phyloP scores from a whole-genome alignment of 495 filamentous ascomycete genomes.

The Trichoderma gamsii region DNA sequence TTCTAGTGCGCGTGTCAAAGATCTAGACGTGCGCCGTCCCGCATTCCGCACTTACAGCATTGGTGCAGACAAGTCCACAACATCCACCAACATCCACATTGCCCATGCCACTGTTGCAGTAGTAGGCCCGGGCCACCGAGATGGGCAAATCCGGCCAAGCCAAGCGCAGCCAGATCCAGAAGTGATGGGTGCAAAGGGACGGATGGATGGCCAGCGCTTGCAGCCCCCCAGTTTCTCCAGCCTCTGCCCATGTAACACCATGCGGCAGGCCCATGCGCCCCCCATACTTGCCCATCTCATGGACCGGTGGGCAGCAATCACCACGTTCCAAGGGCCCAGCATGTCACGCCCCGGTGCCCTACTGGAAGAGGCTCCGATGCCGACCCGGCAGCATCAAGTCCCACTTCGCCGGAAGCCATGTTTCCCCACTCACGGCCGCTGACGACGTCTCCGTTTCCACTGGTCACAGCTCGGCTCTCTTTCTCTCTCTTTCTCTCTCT shows the following conservation, averaged over 20 bases:
- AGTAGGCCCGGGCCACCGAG: neutral
- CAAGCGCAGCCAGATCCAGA: neutral
- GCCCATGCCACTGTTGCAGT: slow-evolving; percentile 2
- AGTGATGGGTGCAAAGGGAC: neutral
- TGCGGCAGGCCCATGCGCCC: neutral
- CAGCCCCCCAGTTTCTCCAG: slow-evolving; percentile 8
- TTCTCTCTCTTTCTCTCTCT: neutral
- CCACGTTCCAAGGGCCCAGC: neutral
- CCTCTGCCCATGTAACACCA: neutral
- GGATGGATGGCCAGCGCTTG: neutral
- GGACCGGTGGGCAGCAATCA: neutral
- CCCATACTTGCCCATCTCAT: neutral
- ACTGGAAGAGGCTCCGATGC: neutral
- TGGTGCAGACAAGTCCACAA: neutral
- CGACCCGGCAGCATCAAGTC: slow-evolving; percentile 2
- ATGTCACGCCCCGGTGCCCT: neutral
- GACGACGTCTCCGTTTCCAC: slow-evolving; percentile 1
- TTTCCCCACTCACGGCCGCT: slow-evolving; percentile 9
- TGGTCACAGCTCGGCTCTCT: neutral
- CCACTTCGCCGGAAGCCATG: slow-evolving; percentile 6
- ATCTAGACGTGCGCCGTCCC: neutral
- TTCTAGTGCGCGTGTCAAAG: neutral
- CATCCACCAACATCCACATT: neutral
- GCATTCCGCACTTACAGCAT: neutral
- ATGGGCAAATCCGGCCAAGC: slow-evolving; percentile 3